Percentiles rank a stretch among this genome's conserved stretches.
Evolutionary conservation across 2,329 filamentous ascomycete genomes (phyloP).

Genomic region (Colletotrichum brevisporum): DNA sequence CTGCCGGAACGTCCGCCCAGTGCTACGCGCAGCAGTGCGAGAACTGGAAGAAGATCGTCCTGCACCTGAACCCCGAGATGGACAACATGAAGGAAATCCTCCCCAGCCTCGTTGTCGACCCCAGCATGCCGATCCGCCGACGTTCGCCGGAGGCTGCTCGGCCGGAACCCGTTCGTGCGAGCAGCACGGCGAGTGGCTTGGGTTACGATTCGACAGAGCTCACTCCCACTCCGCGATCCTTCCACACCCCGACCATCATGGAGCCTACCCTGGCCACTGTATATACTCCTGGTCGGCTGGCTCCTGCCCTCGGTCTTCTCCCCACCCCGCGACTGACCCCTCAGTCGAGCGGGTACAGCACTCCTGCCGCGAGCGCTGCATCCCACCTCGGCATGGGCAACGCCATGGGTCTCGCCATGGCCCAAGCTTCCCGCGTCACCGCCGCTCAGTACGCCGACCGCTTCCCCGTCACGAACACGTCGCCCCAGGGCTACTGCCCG

Average conservation of each 20-base stretch:
- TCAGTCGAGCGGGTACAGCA: slow-evolving; percentile 68
- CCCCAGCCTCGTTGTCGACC: slow-evolving; percentile 50
- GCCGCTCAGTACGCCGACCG: slow-evolving; percentile 67
- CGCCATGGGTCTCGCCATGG: slow-evolving; percentile 74
- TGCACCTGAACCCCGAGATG: slow-evolving; percentile 69
- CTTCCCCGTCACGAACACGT: slow-evolving; percentile 63
- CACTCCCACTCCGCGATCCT: slow-evolving; percentile 58
- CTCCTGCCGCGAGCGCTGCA: slow-evolving; percentile 71
- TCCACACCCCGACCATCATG: slow-evolving; percentile 60
- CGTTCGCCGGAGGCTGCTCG: slow-evolving; percentile 61
- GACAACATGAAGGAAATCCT: slow-evolving; percentile 71
- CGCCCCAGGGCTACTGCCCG: slow-evolving; percentile 65
- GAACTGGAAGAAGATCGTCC: slow-evolving; percentile 72
- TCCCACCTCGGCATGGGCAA: slow-evolving; percentile 64
- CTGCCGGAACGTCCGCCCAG: slow-evolving; percentile 63
- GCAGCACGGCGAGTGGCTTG: slow-evolving; percentile 42
- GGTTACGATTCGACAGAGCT: slow-evolving; percentile 56
- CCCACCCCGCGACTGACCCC: slow-evolving; percentile 73
- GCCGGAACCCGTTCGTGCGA: slow-evolving; percentile 50
- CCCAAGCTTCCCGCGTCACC: slow-evolving; percentile 63
- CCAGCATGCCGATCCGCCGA: slow-evolving; percentile 54
- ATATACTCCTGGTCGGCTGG: slow-evolving; percentile 62
- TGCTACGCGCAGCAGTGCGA: slow-evolving; percentile 61
- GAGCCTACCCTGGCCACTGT: slow-evolving; percentile 62
- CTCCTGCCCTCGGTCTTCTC: slow-evolving; percentile 68